phyloP scores from a whole-genome alignment of 169 alveolate species.

The Plasmodium chabaudi region DNA sequence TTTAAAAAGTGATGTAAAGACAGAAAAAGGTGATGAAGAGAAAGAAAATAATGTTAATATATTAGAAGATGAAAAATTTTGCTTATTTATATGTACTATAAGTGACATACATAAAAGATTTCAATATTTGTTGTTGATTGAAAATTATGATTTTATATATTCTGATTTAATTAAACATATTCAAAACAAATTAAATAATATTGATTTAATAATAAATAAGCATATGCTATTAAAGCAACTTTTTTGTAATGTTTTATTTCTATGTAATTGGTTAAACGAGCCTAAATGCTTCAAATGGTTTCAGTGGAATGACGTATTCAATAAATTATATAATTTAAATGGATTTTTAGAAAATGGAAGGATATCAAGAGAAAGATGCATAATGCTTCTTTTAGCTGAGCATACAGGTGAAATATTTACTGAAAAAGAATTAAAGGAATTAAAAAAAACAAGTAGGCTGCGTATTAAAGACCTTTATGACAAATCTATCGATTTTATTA shows the following conservation, averaged over 20 bases:
- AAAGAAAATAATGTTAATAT: slow-evolving; percentile 3
- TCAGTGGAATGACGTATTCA: slow-evolving; percentile 53
- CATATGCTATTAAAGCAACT: slow-evolving; percentile 58
- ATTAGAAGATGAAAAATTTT: slow-evolving; percentile 71
- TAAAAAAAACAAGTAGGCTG: slow-evolving; percentile 48
- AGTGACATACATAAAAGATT: slow-evolving; percentile 44
- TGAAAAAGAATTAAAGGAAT: slow-evolving; percentile 49
- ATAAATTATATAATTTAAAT: slow-evolving; percentile 34
- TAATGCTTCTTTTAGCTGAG: slow-evolving; percentile 54
- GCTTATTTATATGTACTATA: slow-evolving; percentile 58
- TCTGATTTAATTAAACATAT: slow-evolving; percentile 56
- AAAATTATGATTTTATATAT: slow-evolving; percentile 66
- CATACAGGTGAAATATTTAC: slow-evolving; percentile 76
- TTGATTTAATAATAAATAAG: slow-evolving; percentile 53
- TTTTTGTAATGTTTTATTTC: slow-evolving; percentile 54
- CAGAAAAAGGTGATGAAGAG: neutral
- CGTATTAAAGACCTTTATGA: slow-evolving; percentile 64
- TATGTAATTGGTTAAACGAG: slow-evolving; percentile 71
- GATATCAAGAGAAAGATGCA: slow-evolving; percentile 72
- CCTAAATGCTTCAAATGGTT: slow-evolving; percentile 63
- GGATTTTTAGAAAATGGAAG: slow-evolving; percentile 75
- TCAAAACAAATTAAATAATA: slow-evolving; percentile 29
- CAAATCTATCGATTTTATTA: slow-evolving; percentile 71
- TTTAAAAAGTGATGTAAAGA: neutral
- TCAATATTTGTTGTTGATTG: slow-evolving; percentile 55